A percentile compares a stretch with the other conserved stretches of the same genome.
phyloP scores from a whole-genome alignment of 805 yeast genomes.

The Nakazawaea anatomiae region DNA sequence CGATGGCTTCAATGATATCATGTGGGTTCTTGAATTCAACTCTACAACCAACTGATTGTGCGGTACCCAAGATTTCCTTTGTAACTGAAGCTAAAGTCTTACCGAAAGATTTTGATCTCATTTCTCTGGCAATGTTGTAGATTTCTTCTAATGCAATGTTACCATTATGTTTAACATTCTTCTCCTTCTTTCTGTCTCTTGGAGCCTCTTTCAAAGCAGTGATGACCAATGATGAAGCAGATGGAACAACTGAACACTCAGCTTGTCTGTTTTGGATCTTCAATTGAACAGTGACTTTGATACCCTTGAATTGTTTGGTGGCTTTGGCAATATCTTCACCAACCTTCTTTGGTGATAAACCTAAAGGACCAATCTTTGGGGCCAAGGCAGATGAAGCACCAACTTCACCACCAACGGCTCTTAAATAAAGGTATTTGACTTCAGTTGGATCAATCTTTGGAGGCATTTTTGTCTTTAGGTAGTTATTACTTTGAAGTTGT shows the following conservation, averaged over 20 bases:
- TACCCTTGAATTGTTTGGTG: constrained; percentile 98
- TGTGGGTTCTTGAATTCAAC: constrained; percentile 99
- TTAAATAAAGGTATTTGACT: constrained; percentile 96
- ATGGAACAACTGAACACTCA: constrained; percentile 96
- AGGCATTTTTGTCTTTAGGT: constrained; percentile 56
- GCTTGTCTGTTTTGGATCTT: constrained; percentile 99
- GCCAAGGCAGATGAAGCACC: constrained; percentile 99
- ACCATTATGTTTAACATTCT: constrained; percentile 99
- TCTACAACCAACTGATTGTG: constrained; percentile 99
- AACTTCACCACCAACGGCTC: constrained; percentile 99
- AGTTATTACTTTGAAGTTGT: not conserved
- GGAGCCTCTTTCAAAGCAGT: constrained; percentile 99
- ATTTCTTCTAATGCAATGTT: constrained; percentile 96
- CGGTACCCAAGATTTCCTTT: constrained; percentile 99
- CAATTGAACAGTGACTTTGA: constrained; percentile 97
- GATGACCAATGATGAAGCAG: constrained; percentile 98
- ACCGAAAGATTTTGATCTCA: constrained; percentile 97
- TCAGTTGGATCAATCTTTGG: constrained; percentile 98
- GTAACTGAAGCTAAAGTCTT: constrained; percentile 94
- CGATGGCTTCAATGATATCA: constrained; percentile 96
- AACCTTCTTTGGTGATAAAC: constrained; percentile 99
- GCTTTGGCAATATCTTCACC: constrained; percentile 99
- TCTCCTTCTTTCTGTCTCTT: constrained; percentile 99
- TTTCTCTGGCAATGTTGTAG: constrained; percentile 93
- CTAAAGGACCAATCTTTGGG: constrained; percentile 99